Base-by-base conservation (phyloP, 345 rosid species). In the Turnera subulata region DNA sequence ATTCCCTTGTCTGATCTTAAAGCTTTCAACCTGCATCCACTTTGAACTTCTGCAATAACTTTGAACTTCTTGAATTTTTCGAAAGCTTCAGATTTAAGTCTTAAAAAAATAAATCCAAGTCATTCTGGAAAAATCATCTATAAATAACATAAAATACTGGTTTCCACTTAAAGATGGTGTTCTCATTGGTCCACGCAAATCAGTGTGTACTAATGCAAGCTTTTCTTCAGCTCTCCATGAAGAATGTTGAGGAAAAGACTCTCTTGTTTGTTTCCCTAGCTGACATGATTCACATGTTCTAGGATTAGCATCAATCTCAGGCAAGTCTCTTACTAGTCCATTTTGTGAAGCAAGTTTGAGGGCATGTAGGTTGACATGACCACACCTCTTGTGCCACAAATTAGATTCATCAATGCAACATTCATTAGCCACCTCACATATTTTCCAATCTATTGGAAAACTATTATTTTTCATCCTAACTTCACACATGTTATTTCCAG, bases 351-450 rank as follows among this genome's bases (percentile, higher is more conserved):
- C 6, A 1, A 48, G 22, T 1, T 57, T 1, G 0, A 50, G 3
- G 20, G 51, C 18, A 16, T 50, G 38, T 2, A 23, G 22, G 8
- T 38, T 67, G 22, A 59, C 37, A 13, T 47, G 55, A 0, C 59
- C 39, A 52, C 43, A 66, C 29, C 50, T 35, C 1, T 38, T 12
- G n/a, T 55, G 61, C 61, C 55, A 55, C 12, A 54, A 19, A 16
- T 44, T 15, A 0, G 49, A 55, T 0, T 17, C 53, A 46, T 37
- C 29, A 22, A 1, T 9, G 5, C 12, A 4, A 29, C 35, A n/a
- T n/a, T 29, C 35, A 29, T 8, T 29, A 29, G 8, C 35, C 5
- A 29, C 8, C 8, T 29, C 8, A 3, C 50, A 46, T 14, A 5
- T 42, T 42, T 15, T 42, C 45, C 3, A 42, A 42, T 42, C 12